phyloP scores from a whole-genome alignment of 768 basidiomycete species.

The Mycena floridula region DNA sequence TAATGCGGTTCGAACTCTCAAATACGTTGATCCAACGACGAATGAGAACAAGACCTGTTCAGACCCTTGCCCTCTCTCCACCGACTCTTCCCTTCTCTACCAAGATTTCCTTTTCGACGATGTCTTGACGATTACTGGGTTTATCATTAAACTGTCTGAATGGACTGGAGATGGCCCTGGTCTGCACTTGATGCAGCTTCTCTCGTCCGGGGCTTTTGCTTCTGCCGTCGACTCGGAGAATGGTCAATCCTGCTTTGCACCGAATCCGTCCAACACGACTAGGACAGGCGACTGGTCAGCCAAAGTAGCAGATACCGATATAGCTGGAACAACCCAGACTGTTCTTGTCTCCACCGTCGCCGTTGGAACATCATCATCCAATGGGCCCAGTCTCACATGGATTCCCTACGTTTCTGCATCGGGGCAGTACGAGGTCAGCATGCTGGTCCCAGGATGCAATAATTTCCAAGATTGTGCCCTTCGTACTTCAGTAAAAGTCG shows the following conservation, averaged over 20 bases:
- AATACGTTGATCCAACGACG: slow-evolving; percentile 71
- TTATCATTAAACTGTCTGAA: slow-evolving; percentile 74
- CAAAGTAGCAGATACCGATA: slow-evolving; percentile 58
- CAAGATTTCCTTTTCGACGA: slow-evolving; percentile 88
- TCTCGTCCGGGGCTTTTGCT: slow-evolving; percentile 88
- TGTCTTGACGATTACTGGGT: slow-evolving; percentile 69
- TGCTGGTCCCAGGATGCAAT: slow-evolving; percentile 84
- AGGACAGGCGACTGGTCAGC: slow-evolving; percentile 67
- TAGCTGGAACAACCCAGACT: slow-evolving; percentile 73
- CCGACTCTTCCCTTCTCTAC: slow-evolving; percentile 70
- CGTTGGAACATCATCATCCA: slow-evolving; percentile 53
- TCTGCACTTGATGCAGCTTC: slow-evolving; percentile 84
- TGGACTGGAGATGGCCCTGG: slow-evolving; percentile 77
- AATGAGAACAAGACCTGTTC: slow-evolving; percentile 76
- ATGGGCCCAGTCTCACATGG: slow-evolving; percentile 83
- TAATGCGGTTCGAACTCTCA: slow-evolving; percentile 71
- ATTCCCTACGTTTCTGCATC: slow-evolving; percentile 87
- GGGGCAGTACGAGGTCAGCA: slow-evolving; percentile 78
- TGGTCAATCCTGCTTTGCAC: slow-evolving; percentile 68
- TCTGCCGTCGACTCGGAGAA: slow-evolving; percentile 63
- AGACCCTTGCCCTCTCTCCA: slow-evolving; percentile 71
- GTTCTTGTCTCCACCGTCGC: slow-evolving; percentile 65
- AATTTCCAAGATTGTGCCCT: slow-evolving; percentile 71
- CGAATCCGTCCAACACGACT: slow-evolving; percentile 62
- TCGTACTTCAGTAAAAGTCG: slow-evolving; percentile 79